Evolutionary conservation across 1,139 yeast genomes (phyloP).

Genomic region (Saccharomyces pastorianus): DNA sequence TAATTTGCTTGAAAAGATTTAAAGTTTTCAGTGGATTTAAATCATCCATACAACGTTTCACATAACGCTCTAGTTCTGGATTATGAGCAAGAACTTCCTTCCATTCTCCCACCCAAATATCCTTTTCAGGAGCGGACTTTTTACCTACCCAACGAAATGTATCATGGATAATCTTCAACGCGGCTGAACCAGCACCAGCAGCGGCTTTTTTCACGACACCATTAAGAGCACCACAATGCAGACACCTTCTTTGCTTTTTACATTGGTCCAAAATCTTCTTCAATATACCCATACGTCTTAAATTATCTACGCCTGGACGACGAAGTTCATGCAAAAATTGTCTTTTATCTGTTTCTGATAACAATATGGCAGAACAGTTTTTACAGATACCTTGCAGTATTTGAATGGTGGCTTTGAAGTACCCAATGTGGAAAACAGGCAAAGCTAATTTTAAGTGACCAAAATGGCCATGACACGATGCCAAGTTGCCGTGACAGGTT

Average conservation of each 20-base stretch:
- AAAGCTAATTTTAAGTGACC: slow-evolving; percentile 89
- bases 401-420: slow-evolving; percentile 83
- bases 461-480: slow-evolving; percentile 96
- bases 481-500: slow-evolving; percentile 88
- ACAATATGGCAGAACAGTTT: slow-evolving; percentile 68
- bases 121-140: slow-evolving; percentile 77
- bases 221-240: slow-evolving; percentile 77
- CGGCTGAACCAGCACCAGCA: slow-evolving; percentile 79
- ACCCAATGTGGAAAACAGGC: slow-evolving; percentile 97
- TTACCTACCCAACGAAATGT: slow-evolving; percentile 94
- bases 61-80: slow-evolving; percentile 84
- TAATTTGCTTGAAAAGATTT: slow-evolving; percentile 75
- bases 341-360: slow-evolving; percentile 66
- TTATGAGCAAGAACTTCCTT: slow-evolving; percentile 59
- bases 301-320: slow-evolving; percentile 81
- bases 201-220: slow-evolving; percentile 98
- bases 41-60: slow-evolving; percentile 85
- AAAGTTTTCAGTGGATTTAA: slow-evolving; percentile 86
- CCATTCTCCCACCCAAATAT: slow-evolving; percentile 78
- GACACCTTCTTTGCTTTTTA: slow-evolving; percentile 87
- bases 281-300: slow-evolving; percentile 82
- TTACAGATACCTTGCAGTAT: slow-evolving; percentile 90
- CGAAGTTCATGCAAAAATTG: slow-evolving; percentile 67
- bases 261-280: slow-evolving; percentile 84
- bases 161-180: slow-evolving; percentile 90